Base-by-base conservation (phyloP, 257 asterid species). In the Penstemon eatonii region DNA sequence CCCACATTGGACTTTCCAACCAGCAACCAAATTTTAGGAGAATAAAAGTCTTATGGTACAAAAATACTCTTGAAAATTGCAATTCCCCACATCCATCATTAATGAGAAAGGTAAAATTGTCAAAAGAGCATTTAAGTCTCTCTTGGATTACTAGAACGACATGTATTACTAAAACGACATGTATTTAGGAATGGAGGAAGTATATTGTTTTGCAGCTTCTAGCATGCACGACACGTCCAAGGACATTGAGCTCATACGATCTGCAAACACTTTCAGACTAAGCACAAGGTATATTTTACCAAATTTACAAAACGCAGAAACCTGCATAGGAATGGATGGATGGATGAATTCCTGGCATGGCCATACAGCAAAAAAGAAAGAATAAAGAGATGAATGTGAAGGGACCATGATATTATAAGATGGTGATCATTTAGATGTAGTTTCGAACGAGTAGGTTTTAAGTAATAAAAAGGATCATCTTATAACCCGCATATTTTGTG, bases 181-280 rank as follows among this genome's bases (percentile, higher is more conserved):
- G 33, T 25, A 25, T 25, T 25, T 25, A 25, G 33, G 33, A 25
- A 8, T 5, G 60, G 40, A 55, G 8, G 40, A 55, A n/a, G 60
- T 25, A 25, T 5, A 7, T 56, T 25, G 67, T 65, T 66, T 69
- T 58, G 53, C 61, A 51, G 41, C 47, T 70, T 44, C 39, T 53
- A 56, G n/a, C 72, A 47, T 19, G 9, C 25, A 43, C 60, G 15
- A 56, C 18, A 37, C 19, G 7, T 25, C 18, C 71, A 49, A 42
- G 61, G 63, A 63, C 52, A 63, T 69, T 57, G 38, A 56, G 65
- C 63, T 53, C 57, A 15, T 65, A 46, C 0, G 37, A 54, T 66
- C 42, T 38, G 66, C 43, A 46, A 56, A 72, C 42, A 59, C 19
- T 64, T 39, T 60, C 70, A 4, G 33, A 44, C 57, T n/a, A 39